Evolutionary conservation across 345 rosid species (phyloP).

Genomic region (Dimocarpus longan): DNA sequence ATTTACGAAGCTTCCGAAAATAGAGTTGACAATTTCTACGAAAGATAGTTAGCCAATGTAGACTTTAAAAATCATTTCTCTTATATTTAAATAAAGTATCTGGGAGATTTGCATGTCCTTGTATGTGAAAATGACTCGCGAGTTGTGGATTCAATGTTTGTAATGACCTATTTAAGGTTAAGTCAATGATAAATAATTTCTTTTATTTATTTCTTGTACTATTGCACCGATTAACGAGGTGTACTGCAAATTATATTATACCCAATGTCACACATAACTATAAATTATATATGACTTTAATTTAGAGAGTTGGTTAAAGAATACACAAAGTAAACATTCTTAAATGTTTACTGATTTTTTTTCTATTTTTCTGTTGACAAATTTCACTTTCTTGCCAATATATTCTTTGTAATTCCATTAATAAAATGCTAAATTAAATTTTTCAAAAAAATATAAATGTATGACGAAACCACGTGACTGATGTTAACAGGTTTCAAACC

Average conservation of each 20-base stretch:
- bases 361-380: neutral
- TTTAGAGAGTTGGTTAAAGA: neutral
- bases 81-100: too few species aligned
- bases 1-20: too few species aligned
- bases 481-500: neutral
- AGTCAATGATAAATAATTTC: neutral
- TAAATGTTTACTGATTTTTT: neutral
- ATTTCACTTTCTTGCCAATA: neutral
- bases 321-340: neutral
- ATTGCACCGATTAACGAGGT: too few species aligned
- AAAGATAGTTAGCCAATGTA: too few species aligned
- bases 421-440: neutral
- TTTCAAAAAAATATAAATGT: too few species aligned
- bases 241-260: neutral
- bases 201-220: neutral
- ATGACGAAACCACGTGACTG: neutral
- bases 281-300: too few species aligned
- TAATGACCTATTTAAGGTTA: neutral
- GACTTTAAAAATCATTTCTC: too few species aligned
- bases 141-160: neutral
- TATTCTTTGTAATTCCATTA: neutral
- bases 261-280: neutral
- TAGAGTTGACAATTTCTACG: too few species aligned
- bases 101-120: too few species aligned
- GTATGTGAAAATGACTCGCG: conserved; percentile 2